Base-by-base conservation (phyloP, 352 stramenopile species). In the Pythium volutum region DNA sequence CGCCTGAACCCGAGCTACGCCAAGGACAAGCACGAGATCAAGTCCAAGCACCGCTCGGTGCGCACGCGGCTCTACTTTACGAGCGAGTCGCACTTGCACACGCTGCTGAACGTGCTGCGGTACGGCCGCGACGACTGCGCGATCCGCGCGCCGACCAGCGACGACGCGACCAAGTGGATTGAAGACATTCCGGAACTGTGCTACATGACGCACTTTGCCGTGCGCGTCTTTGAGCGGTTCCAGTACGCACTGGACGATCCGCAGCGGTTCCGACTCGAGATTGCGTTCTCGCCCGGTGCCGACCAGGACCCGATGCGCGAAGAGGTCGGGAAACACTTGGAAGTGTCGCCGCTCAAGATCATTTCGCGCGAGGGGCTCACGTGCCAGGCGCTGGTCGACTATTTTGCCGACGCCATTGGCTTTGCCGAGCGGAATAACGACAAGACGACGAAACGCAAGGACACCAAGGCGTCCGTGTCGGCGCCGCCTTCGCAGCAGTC, bases 21-120 rank as follows among this genome's bases (percentile, higher is more conserved):
- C 14, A 92, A 90, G 63, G 85, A 89, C 67, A 84, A 87, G 60
- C 67, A 84, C 54, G 69, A 77, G 46, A 80, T 95, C 70, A 95
- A 93, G 69, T 98, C 94, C 15, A 91, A 97, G 59, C 93, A 97
- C 46, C 86, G 97, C 33, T 91, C 94, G 8, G 97, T 99, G 55
- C 95, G 97, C 59, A 99, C 97, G 27, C 89, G 98, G 1, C 79
- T 99, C 18, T 99, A 99, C 70, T 99, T 99, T 69, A 99, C 98
- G 18, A 99, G 93, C 27, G 98, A 99, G 76, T 96, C 87, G 38
- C 98, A 99, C 70, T 72, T 99, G 54, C 97, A 99, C 73, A 93
- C 96, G 5, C 71, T 99, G 27, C 70, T 99, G 29, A 99, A 99
- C 69, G 93, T 99, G 16, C 71, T 99, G n/a, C 81, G 97, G 9